Base-by-base conservation (phyloP, 2,329 filamentous ascomycete genomes). In the Fusarium zealandicum region DNA sequence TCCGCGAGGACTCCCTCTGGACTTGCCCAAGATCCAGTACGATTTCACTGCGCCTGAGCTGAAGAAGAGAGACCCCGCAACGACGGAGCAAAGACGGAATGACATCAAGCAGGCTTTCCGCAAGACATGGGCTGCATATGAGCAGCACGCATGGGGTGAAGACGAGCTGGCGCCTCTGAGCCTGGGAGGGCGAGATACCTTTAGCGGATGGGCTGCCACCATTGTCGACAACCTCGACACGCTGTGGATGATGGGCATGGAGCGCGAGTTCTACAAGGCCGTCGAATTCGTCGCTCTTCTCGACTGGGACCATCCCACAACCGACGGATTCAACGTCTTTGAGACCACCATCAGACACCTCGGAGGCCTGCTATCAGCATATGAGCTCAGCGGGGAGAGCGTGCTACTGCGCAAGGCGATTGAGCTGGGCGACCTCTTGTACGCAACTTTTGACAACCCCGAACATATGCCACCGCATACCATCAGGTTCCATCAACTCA, bases 301-400 rank as follows among this genome's bases (percentile, higher is more conserved):
- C 48, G 60, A 68, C 4, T 89, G 87, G 69, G 78, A 80, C 2
- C 77, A 73, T 1, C 81, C 82, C 0, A 69, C 59, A 1, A 59
- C 56, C 3, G 45, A 59, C 6, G 54, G 78, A 16, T 81, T 88
- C 57, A 88, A 87, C 43, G 72, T 89, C 1, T 89, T 89, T 51
- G 87, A 90, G 71, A 88, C 85, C 0, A 88, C 82, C 2, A 88
- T 89, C 53, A 79, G 87, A 28, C 88, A 89, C 66, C 78, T 90
- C 0, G 87, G 87, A 13, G 87, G 87, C 3, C 77, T 89, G 43
- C 66, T 90, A 40, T 82, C 83, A 9, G 86, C 87, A 1, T 88
- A 89, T 64, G 87, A 90, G 65, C 70, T 90, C n/a, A 88, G 83
- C 62, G 77, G 76, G 31, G 79, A 78, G 59, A 73, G 78, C 56